These are phyloP conservation scores for Ploettnerulaceae sp. DNA, from an alignment of 2,329 filamentous ascomycete genomes.

Conservation along the genomic window DNA sequence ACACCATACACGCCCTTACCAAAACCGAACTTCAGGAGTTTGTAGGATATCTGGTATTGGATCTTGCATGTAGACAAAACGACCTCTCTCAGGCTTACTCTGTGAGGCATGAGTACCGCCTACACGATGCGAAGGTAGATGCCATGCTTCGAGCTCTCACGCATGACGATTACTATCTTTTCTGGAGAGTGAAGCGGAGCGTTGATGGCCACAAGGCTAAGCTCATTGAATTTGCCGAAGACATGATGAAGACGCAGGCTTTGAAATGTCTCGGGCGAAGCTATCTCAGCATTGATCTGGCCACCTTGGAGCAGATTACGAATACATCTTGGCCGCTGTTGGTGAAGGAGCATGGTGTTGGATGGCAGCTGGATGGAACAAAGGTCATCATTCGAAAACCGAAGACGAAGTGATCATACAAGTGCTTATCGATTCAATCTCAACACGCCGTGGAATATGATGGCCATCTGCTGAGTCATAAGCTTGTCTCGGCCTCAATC, in stretches of 20 bases:
- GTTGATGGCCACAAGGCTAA: constrained; percentile 78
- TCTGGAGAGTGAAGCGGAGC: constrained; percentile 63
- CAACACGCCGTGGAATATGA: not conserved
- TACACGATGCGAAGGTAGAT: constrained; percentile 65
- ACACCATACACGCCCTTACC: constrained; percentile 62
- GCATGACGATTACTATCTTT: constrained; percentile 77
- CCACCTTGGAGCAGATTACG: constrained; percentile 64
- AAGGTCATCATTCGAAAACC: constrained; percentile 71
- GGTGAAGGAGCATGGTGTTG: constrained; percentile 63
- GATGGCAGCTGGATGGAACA: constrained; percentile 73
- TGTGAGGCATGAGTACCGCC: constrained; percentile 54
- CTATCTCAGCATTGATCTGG: constrained; percentile 68
- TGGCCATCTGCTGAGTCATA: not conserved
- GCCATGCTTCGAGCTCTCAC: constrained; percentile 64
- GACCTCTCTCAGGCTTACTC: constrained; percentile 70
- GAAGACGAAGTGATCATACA: constrained; percentile 39
- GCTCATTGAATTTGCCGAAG: constrained; percentile 77
- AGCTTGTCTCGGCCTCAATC: not conserved
- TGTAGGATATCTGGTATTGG: constrained; percentile 74
- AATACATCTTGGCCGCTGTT: constrained; percentile 70
- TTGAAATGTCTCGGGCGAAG: constrained; percentile 81
- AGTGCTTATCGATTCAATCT: not conserved
- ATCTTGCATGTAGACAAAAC: constrained; percentile 78
- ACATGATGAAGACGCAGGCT: constrained; percentile 66
- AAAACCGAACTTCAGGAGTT: constrained; percentile 73